These are phyloP conservation scores for Artomyces pyxidatus DNA, from an alignment of 768 basidiomycete species.

Conservation along the genomic window DNA sequence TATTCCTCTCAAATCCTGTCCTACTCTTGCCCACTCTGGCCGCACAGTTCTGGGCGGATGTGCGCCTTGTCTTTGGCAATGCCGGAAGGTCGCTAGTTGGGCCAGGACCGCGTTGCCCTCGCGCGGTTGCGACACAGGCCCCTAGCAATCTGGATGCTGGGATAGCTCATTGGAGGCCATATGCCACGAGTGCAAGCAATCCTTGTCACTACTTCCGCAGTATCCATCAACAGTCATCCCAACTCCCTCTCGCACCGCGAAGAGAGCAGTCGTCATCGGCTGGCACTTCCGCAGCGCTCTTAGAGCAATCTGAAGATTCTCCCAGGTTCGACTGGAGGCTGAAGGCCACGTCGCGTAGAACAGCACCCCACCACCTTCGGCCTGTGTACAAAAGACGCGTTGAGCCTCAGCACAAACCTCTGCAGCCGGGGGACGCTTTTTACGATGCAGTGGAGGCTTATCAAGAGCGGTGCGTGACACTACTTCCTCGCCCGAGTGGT, in stretches of 20 bases:
- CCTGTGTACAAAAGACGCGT: constrained; percentile 23
- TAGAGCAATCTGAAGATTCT: too few species aligned
- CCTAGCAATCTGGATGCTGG: too few species aligned
- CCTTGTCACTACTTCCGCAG: too few species aligned
- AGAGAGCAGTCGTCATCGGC: too few species aligned
- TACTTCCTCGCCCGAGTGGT: not conserved
- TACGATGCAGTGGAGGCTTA: constrained; percentile 48
- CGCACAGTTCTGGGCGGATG: constrained; percentile 7
- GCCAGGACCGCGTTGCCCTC: too few species aligned
- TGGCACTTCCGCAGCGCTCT: too few species aligned
- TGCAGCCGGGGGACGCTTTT: constrained; percentile 32
- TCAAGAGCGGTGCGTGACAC: constrained; percentile 37
- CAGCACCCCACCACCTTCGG: constrained; percentile 10
- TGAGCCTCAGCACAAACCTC: constrained; percentile 26
- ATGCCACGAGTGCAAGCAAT: too few species aligned
- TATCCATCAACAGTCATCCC: too few species aligned
- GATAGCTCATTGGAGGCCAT: too few species aligned
- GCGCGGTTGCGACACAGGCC: too few species aligned
- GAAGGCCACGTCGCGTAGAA: constrained; percentile 39
- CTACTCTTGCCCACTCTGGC: constrained; percentile 1
- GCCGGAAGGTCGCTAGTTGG: not conserved
- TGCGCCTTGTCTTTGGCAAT: constrained; percentile 7
- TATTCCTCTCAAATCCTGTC: not conserved
- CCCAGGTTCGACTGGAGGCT: constrained; percentile 64
- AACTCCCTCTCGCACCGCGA: too few species aligned